Percentiles rank a stretch among this genome's conserved stretches.
phyloP scores from a whole-genome alignment of 108 stramenopile genomes.

The Skeletonema marinoi region DNA sequence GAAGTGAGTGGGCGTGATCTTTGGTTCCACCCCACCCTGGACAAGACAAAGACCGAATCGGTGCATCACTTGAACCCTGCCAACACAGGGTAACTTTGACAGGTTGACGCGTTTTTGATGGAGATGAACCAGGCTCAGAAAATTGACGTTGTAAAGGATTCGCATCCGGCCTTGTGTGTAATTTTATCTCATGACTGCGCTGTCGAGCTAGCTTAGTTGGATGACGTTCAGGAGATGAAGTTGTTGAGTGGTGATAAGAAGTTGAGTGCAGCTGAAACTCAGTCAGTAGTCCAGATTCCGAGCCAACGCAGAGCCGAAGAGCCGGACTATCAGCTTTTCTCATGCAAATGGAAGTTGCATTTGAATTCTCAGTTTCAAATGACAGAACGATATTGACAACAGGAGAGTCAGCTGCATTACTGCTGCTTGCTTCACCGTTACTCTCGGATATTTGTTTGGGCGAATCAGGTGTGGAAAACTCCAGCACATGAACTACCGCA shows the following conservation, averaged over 20 bases:
- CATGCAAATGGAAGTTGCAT: slow-evolving; percentile 45
- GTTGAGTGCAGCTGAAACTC: slow-evolving; percentile 24
- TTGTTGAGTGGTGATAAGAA: neutral
- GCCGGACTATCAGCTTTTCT: slow-evolving; percentile 1
- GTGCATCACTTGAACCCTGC: slow-evolving; percentile 25
- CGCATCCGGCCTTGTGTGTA: neutral
- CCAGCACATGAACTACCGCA: slow-evolving; percentile 32
- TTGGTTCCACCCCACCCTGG: slow-evolving; percentile 21
- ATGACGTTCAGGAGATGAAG: neutral
- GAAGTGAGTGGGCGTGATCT: neutral
- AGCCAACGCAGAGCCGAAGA: slow-evolving; percentile 34
- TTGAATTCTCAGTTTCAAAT: slow-evolving; percentile 21
- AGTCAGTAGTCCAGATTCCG: slow-evolving; percentile 29
- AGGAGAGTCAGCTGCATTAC: neutral
- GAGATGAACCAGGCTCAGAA: slow-evolving; percentile 21
- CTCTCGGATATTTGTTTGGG: neutral
- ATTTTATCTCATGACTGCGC: neutral
- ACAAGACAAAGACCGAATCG: slow-evolving; percentile 32
- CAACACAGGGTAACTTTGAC: slow-evolving; percentile 14
- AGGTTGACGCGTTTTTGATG: neutral
- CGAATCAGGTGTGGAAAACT: slow-evolving; percentile 3
- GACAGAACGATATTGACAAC: slow-evolving; percentile 21
- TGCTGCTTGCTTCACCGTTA: neutral
- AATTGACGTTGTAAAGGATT: slow-evolving; percentile 16
- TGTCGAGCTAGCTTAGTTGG: neutral